Base-by-base conservation (phyloP, 176 grass and related monocot genomes). In the Triticum turgidum region DNA sequence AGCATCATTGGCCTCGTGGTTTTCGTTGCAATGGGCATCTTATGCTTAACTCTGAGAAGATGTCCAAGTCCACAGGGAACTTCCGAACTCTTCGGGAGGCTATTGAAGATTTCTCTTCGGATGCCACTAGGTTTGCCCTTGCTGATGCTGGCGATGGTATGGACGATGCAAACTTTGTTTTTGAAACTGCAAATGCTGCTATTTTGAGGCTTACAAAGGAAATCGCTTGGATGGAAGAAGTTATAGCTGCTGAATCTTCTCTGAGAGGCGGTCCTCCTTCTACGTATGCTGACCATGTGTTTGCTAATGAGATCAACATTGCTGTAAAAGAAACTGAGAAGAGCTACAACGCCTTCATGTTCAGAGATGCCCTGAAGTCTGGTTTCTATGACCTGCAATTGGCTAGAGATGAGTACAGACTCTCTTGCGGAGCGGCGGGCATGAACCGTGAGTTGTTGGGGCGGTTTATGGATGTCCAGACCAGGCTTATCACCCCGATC, bases 91-190 rank as follows among this genome's bases (percentile, higher is more conserved):
- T 97, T 54, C 54, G 70, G 35, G 63, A 94, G 76, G 92, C 95
- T 44, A 94, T 94, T 41, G 82, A 94, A 42, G 91, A 83, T 63
- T 94, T 90, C 63, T 91, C 92, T 54, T 54, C 51, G 30, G 92
- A 94, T 84, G 95, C 92, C 74, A 97, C 95, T 70, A 88, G 95
- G 29, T 93, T 97, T 82, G 85, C 95, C 13, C 88, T 97, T 72
- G 92, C 95, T 81, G 95, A 97, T 86, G 90, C 95, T 78, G 95
- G 95, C 2, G 95, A 95, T 64, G 87, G 93, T 75, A 91, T 98
- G 95, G 89, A 97, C 79, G 95, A 95, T 82, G 92, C 95, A 68
- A 97, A 97, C 84, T 97, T 95, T 85, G 92, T 93, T 25, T 91
- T 87, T 82, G 95, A 97, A 69, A 97, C 95, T 17, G 89, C 91